Evolutionary conservation across 1,284 basidiomycete genomes (phyloP).

Genomic region (Ustanciosporium gigantosporum): DNA sequence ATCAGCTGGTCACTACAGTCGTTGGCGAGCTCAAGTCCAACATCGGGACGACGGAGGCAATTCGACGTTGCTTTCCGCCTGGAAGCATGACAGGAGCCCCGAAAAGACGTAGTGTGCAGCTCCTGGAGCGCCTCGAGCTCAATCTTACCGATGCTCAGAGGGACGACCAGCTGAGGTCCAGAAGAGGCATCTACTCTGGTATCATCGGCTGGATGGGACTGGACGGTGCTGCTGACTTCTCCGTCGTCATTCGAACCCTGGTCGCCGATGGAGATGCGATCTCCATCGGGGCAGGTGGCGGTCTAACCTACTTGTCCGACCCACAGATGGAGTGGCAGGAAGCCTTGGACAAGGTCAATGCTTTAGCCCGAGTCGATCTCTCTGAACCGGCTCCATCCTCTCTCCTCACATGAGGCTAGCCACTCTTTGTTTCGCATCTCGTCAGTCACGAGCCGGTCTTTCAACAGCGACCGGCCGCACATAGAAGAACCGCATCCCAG

Average conservation of each 20-base stretch:
- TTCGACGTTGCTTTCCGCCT: conserved; percentile 69
- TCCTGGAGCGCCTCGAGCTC: conserved; percentile 78
- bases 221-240: conserved; percentile 86
- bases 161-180: conserved; percentile 13
- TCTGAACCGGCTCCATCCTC: neutral
- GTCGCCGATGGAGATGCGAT: conserved; percentile 71
- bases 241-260: conserved; percentile 92
- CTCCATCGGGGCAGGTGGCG: conserved; percentile 84
- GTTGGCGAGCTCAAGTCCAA: conserved; percentile 64
- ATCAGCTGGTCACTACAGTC: conserved; percentile 94
- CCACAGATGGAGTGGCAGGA: conserved; percentile 90
- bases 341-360: conserved; percentile 74
- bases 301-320: conserved; percentile 90
- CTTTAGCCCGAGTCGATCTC: conserved; percentile 26
- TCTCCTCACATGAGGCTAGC: no score
- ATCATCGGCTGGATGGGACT: conserved; percentile 85
- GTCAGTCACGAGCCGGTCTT: no score
- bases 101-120: conserved; percentile 88
- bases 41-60: conserved; percentile 71
- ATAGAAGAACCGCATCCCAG: no score
- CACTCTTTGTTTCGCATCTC: no score
- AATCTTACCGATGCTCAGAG: conserved; percentile 17
- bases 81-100: conserved; percentile 98
- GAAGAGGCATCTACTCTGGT: conserved; percentile 80
- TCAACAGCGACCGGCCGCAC: no score